phyloP scores from a whole-genome alignment of 1,284 basidiomycete species.

The Serendipita sp. region DNA sequence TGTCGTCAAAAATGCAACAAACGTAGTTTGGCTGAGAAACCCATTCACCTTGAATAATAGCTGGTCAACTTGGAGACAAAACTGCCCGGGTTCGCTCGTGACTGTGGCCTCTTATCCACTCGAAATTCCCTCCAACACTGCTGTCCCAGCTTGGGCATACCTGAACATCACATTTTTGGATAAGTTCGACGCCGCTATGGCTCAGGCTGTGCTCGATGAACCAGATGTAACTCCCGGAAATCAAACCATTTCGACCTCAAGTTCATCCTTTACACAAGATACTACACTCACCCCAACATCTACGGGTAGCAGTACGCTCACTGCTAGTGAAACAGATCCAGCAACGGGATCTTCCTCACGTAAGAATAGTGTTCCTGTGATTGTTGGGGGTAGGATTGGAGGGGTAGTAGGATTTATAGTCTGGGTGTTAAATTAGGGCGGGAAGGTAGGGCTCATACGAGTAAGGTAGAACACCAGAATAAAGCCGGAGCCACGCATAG shows the following conservation, averaged over 20 bases:
- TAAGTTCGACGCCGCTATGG: conserved; percentile 1
- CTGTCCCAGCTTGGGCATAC: conserved; percentile 12
- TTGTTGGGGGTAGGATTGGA: background rate
- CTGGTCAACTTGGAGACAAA: conserved; percentile 7
- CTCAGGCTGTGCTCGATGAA: background rate
- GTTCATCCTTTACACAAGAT: background rate
- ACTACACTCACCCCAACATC: background rate
- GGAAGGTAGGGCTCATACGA: too few species aligned
- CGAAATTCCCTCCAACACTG: conserved; percentile 6
- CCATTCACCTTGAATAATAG: background rate
- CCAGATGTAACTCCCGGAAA: background rate
- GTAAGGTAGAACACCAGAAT: too few species aligned
- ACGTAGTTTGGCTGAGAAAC: too few species aligned
- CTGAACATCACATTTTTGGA: conserved; percentile 8
- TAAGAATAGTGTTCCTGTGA: background rate
- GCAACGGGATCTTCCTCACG: background rate
- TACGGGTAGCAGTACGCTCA: background rate
- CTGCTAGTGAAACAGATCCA: background rate
- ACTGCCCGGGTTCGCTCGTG: conserved; percentile 4
- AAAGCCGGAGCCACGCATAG: too few species aligned
- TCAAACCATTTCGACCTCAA: background rate
- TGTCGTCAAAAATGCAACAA: background rate
- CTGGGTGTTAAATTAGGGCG: too few species aligned
- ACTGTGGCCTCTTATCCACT: conserved; percentile 8
- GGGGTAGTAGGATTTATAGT: background rate